phyloP scores from a whole-genome alignment of 768 basidiomycete genomes.

The Clavaria fumosa region DNA sequence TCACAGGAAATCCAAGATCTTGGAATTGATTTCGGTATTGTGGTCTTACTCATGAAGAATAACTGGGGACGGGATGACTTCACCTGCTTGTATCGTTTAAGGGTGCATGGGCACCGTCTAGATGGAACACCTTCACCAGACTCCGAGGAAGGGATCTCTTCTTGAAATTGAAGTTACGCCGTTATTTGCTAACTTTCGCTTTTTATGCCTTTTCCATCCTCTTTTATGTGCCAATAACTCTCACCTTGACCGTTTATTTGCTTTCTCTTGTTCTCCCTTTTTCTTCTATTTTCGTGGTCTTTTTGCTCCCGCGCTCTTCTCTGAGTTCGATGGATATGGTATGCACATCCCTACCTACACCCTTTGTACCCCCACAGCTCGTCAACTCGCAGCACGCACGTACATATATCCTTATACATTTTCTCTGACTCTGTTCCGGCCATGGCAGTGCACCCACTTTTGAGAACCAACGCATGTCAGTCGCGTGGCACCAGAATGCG shows the following conservation, averaged over 20 bases:
- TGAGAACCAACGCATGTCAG: too few relatives aligned
- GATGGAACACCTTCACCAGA: conserved; percentile 26
- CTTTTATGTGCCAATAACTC: too few relatives aligned
- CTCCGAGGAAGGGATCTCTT: conserved; percentile 15
- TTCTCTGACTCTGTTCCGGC: too few relatives aligned
- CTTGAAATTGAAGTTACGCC: too few relatives aligned
- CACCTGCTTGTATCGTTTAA: conserved; percentile 81
- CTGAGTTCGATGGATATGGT: too few relatives aligned
- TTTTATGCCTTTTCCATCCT: conserved; percentile 3
- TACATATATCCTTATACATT: too few relatives aligned
- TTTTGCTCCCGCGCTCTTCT: background rate
- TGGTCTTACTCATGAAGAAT: conserved; percentile 61
- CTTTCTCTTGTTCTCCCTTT: background rate
- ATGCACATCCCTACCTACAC: too few relatives aligned
- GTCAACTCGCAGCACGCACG: too few relatives aligned
- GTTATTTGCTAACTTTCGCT: conserved; percentile 2
- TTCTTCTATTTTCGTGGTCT: background rate
- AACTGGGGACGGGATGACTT: conserved; percentile 80
- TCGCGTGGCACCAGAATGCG: too few relatives aligned
- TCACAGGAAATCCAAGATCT: conserved; percentile 48
- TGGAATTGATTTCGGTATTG: conserved; percentile 71
- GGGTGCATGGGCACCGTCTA: conserved; percentile 55
- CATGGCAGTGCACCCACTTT: too few relatives aligned
- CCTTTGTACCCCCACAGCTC: too few relatives aligned
- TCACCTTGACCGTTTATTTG: background rate